Percentiles rank a stretch among this genome's conserved stretches.
Evolutionary conservation across 139 green algal genomes (phyloP).

Genomic region (Edaphochlamys debaryana): DNA sequence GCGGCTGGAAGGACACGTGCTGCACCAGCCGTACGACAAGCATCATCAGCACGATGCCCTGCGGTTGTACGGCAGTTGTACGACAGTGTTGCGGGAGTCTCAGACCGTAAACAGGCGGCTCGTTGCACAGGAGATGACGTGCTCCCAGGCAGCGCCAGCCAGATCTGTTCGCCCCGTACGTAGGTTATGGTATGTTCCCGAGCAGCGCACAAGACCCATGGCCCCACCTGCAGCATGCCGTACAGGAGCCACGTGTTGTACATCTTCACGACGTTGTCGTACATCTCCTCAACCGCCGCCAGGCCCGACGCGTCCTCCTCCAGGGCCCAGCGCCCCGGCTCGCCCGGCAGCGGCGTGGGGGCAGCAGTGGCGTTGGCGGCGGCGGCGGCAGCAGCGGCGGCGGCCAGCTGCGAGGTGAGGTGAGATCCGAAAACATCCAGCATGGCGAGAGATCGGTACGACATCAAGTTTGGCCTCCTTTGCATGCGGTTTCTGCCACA

Average conservation of each 20-base stretch:
- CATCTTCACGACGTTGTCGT: constrained; percentile 23
- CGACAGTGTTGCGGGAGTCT: background rate
- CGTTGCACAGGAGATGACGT: too few species aligned
- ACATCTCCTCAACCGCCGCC: constrained; percentile 30
- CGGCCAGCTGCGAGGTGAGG: too few species aligned
- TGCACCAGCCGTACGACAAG: constrained; percentile 44
- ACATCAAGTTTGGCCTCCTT: too few species aligned
- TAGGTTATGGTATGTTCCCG: too few species aligned
- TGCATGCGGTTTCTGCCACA: too few species aligned
- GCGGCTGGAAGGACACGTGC: constrained; percentile 47
- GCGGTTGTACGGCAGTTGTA: background rate
- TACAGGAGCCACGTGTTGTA: constrained; percentile 42
- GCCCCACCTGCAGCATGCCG: constrained; percentile 41
- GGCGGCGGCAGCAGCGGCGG: background rate
- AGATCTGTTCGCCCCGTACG: too few species aligned
- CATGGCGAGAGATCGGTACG: too few species aligned
- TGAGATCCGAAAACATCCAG: too few species aligned
- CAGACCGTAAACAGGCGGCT: too few species aligned
- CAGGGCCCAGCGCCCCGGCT: constrained; percentile 40
- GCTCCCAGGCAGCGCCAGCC: too few species aligned
- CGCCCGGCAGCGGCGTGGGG: background rate
- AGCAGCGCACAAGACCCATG: constrained; percentile 7
- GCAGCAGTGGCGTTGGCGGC: background rate
- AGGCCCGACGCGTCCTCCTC: constrained; percentile 33
- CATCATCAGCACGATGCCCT: constrained; percentile 45